Evolutionary conservation across 2,329 filamentous ascomycete genomes (phyloP), one percentile per base, ranked within the genome.

Genomic region (Arthrinium puccinioides): DNA sequence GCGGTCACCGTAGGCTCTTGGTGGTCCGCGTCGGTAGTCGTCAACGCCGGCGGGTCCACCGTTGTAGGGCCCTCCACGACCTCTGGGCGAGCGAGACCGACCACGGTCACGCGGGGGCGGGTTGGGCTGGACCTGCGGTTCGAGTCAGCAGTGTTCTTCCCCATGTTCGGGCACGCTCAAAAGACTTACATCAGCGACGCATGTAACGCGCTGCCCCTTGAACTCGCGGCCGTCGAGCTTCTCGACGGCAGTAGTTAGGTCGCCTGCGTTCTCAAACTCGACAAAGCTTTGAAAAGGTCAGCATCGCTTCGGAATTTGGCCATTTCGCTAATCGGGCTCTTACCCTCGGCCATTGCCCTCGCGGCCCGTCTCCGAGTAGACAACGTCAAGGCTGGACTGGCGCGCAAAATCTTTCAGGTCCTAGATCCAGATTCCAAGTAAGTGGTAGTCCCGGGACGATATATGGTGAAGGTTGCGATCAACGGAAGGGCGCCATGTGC

Each of bases 371-470:
- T 98, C 92, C 48, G 89, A 96, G 63, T 95, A 98, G 56, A 98
- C 92, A 49, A 98, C 92, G 62, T 97, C 92, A 64, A 95, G 78
- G 64, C 88, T 88, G 63, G 90, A 94, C 64, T 94, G 87, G 60
- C 92, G 88, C 45, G 92, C 92, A 67, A 98, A 98, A 64, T 98
- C 92, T 85, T 98, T 98, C 38, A 98, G 81, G 67, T 98, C 92
- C 92, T 98, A 88, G 69, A 82, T 70, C 74, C 75, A 80, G 74
- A 74, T 66, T 77, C 76, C 77, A 76, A 74, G 84, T 92, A 86
- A 89, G 85, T 88, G 69, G 76, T 63, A 69, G 62, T 77, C 74
- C 54, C 69, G 70, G 73, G 68, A 59, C 54, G 44, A 49, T 42
- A 45, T 50, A 44, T 53, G 55, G 49, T 43, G 42, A 52, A 60